Percentiles rank a stretch among this genome's conserved stretches.
Conservation (phyloP, 176 grass and related monocot genomes). For the Avena sativa region DNA sequence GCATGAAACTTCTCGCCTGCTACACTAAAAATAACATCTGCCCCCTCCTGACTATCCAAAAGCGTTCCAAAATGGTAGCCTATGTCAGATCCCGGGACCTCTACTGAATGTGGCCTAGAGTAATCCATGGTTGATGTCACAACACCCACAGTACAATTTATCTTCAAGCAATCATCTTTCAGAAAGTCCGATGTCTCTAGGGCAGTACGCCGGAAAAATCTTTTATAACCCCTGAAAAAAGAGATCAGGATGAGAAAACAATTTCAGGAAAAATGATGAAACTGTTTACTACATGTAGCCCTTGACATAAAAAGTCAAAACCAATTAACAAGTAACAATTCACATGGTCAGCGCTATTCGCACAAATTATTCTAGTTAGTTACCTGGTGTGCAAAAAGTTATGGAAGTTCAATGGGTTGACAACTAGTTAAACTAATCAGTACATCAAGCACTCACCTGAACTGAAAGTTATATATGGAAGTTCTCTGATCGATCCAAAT, state of each 20-base stretch:
- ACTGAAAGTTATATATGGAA: not conserved
- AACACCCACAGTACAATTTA: slow-evolving; percentile 91
- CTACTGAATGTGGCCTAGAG: slow-evolving; percentile 64
- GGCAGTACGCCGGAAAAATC: slow-evolving; percentile 69
- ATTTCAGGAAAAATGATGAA: not conserved
- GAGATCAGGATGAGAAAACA: slow-evolving; percentile 34
- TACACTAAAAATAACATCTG: slow-evolving; percentile 83
- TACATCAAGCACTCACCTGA: not conserved
- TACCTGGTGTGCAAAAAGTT: not conserved
- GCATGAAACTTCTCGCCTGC: slow-evolving; percentile 86
- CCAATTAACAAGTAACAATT: not conserved
- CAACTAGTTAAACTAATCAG: no score
- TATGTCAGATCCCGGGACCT: slow-evolving; percentile 86
- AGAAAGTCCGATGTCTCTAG: slow-evolving; percentile 90
- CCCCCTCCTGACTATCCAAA: slow-evolving; percentile 77
- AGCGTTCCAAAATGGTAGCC: slow-evolving; percentile 82
- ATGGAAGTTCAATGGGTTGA: no score
- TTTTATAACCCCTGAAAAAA: slow-evolving; percentile 88
- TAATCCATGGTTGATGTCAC: slow-evolving; percentile 78
- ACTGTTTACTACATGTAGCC: not conserved
- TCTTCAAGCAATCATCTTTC: slow-evolving; percentile 95
- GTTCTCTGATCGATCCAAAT: not conserved
- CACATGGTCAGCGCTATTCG: not conserved
- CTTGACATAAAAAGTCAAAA: not conserved
- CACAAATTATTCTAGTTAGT: not conserved